Percentiles rank a stretch among this genome's conserved stretches.
Conservation (phyloP, 805 yeast genomes). For the Saccharomycopsis schoenii region DNA sequence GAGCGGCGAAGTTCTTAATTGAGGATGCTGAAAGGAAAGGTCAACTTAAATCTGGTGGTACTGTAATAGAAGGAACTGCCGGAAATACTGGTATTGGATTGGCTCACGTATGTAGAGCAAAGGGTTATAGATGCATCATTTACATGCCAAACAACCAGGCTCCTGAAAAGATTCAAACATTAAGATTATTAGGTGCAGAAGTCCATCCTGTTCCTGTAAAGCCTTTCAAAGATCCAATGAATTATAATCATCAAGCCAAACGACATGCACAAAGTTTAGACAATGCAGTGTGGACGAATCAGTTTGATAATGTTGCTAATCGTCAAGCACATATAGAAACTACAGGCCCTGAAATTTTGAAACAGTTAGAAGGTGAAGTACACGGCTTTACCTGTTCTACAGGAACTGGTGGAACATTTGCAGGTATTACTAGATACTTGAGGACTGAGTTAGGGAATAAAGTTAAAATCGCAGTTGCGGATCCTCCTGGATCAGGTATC, state of each 20-base stretch:
- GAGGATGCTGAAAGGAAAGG: constrained; percentile 71
- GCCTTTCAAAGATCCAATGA: constrained; percentile 70
- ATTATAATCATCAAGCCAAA: constrained; percentile 80
- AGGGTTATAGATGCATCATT: constrained; percentile 76
- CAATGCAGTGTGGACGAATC: constrained; percentile 90
- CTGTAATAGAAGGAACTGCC: constrained; percentile 88
- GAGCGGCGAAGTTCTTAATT: constrained; percentile 74
- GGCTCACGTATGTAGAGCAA: constrained; percentile 70
- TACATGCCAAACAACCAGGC: constrained; percentile 91
- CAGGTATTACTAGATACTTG: constrained; percentile 74
- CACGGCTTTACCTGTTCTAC: constrained; percentile 86
- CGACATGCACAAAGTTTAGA: constrained; percentile 68
- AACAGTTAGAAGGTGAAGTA: constrained; percentile 66
- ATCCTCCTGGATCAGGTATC: constrained; percentile 87
- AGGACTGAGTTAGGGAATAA: constrained; percentile 56
- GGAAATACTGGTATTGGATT: constrained; percentile 94
- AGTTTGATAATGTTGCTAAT: constrained; percentile 81
- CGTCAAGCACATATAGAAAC: constrained; percentile 81
- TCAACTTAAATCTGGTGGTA: constrained; percentile 62
- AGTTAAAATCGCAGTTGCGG: constrained; percentile 65
- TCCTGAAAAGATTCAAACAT: constrained; percentile 64
- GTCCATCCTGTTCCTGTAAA: constrained; percentile 86
- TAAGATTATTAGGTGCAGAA: constrained; percentile 72
- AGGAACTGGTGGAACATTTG: constrained; percentile 90
- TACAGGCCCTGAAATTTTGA: constrained; percentile 91